phyloP scores from a whole-genome alignment of 75 land plant genomes.

The Sequoia sempervirens region DNA sequence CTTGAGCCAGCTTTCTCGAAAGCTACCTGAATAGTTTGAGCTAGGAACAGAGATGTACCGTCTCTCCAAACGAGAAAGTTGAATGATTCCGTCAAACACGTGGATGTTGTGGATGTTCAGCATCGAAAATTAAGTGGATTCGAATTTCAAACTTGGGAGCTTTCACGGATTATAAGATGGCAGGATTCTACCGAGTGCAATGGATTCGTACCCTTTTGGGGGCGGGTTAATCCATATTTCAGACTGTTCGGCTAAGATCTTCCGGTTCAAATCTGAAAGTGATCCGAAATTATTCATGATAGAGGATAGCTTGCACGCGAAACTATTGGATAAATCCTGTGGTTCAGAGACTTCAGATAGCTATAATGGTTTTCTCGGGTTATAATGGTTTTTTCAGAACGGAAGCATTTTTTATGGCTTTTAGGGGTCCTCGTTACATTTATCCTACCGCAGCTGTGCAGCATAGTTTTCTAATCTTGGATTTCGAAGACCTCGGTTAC shows the following conservation, averaged over 20 bases:
- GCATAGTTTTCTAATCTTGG: not conserved
- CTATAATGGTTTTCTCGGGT: not conserved
- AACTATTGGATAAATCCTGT: not conserved
- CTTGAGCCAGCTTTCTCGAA: not conserved
- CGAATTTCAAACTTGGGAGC: not conserved
- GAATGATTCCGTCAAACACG: not conserved
- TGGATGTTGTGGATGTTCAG: not conserved
- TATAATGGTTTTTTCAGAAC: not conserved
- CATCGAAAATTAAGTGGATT: not conserved
- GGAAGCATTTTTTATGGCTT: not conserved
- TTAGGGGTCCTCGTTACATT: not conserved
- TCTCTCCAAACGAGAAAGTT: not conserved
- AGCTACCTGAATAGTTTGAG: not conserved
- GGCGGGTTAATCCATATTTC: not conserved
- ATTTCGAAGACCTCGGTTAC: not conserved
- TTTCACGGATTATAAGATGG: not conserved
- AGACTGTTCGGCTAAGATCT: not conserved
- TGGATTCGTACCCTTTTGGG: not conserved
- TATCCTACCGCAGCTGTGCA: too few relatives aligned
- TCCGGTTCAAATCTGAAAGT: not conserved
- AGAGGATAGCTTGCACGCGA: not conserved
- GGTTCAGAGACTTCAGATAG: not conserved
- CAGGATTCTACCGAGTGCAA: too few relatives aligned
- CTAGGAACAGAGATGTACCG: not conserved
- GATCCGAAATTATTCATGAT: not conserved